Evolutionary conservation across 192 early-diverging fungal genomes (phyloP).

Genomic region (Spinellus fusiger): DNA sequence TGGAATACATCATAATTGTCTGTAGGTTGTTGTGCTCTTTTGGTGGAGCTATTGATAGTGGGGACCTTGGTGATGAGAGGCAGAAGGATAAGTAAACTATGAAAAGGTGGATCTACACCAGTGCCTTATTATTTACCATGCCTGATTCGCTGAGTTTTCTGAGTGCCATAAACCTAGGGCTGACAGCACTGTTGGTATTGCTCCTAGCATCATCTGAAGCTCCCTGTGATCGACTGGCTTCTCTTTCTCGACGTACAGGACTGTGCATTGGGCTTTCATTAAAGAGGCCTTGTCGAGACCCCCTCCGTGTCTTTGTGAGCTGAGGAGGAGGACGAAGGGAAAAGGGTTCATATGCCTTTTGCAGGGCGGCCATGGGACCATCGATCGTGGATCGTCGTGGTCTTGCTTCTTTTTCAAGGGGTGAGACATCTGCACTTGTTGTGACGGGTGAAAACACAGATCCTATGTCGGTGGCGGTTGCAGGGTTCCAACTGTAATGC

Average conservation of each 20-base stretch:
- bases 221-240: background rate
- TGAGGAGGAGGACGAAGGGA: conserved; percentile 12
- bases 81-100: background rate
- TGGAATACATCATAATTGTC: background rate
- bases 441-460: background rate
- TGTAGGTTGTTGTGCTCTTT: background rate
- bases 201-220: background rate
- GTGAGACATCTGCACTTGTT: background rate
- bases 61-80: background rate
- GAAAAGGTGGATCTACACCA: background rate
- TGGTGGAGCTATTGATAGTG: conserved; percentile 1
- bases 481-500: background rate
- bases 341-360: background rate
- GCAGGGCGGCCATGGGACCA: background rate
- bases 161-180: conserved; percentile 16
- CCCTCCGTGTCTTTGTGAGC: background rate
- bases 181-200: conserved; percentile 11
- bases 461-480: background rate
- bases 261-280: background rate
- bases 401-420: background rate
- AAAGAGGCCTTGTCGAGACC: background rate
- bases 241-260: background rate
- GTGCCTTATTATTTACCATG: background rate
- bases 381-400: background rate
- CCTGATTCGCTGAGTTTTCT: conserved; percentile 16